These are phyloP conservation scores for Metschnikowia lachancei DNA, from an alignment of 805 yeast genomes.

Conservation along the genomic window DNA sequence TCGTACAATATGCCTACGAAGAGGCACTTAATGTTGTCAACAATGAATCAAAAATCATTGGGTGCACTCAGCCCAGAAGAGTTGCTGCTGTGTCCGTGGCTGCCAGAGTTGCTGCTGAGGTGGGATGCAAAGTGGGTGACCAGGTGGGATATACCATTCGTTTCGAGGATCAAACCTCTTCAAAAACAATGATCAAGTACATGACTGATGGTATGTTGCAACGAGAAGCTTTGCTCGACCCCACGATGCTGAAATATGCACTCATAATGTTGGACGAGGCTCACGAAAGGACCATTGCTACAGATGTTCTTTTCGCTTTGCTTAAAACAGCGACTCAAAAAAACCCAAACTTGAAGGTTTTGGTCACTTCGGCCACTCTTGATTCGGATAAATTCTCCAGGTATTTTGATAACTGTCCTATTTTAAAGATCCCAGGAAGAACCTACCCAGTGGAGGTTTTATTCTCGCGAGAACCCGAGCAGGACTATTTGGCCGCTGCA, in stretches of 20 bases:
- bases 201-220: conserved; percentile 98
- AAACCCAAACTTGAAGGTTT: conserved; percentile 71
- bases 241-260: conserved; percentile 69
- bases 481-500: conserved; percentile 81
- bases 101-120: conserved; percentile 77
- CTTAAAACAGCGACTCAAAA: conserved; percentile 66
- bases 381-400: conserved; percentile 81
- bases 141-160: conserved; percentile 86
- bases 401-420: conserved; percentile 79
- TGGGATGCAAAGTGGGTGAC: conserved; percentile 61
- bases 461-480: conserved; percentile 78
- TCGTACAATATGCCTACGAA: conserved; percentile 48
- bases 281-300: conserved; percentile 91
- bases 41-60: conserved; percentile 37
- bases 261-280: conserved; percentile 96
- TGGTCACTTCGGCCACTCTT: conserved; percentile 91
- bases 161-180: conserved; percentile 65
- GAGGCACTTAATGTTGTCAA: conserved; percentile 50
- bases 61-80: conserved; percentile 80
- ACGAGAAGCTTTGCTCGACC: conserved; percentile 82
- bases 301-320: conserved; percentile 87
- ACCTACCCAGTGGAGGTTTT: conserved; percentile 85
- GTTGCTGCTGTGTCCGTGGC: conserved; percentile 84
- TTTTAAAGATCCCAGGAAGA: conserved; percentile 82
- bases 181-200: conserved; percentile 71